These are phyloP conservation scores for Sugiyamaella boreocaroliniensis DNA, from an alignment of 805 yeast genomes.

Conservation along the genomic window DNA sequence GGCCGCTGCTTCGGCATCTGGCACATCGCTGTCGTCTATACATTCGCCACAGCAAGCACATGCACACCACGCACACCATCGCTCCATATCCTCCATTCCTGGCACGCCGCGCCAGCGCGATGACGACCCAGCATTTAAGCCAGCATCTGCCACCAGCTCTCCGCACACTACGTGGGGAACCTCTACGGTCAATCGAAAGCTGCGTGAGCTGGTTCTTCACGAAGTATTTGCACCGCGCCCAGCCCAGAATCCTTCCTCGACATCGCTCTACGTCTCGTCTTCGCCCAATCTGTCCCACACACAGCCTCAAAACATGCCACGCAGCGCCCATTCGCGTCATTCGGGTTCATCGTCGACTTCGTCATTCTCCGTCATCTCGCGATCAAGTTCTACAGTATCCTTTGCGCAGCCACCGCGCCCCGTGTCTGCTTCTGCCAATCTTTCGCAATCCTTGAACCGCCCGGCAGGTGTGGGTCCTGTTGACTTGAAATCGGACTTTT, in stretches of 20 bases:
- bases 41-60: neutral
- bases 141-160: constrained; percentile 22
- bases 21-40: neutral
- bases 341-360: neutral
- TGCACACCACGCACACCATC: neutral
- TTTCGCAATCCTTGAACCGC: neutral
- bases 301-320: neutral
- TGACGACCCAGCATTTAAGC: constrained; percentile 3
- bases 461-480: neutral
- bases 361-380: neutral
- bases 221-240: constrained; percentile 61
- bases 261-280: neutral
- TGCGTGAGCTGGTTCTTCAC: constrained; percentile 61
- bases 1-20: neutral
- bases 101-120: neutral
- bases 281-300: neutral
- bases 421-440: neutral
- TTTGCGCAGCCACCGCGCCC: neutral
- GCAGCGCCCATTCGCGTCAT: neutral
- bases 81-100: neutral
- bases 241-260: neutral
- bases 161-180: constrained; percentile 42
- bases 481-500: neutral
- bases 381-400: neutral
- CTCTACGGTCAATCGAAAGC: constrained; percentile 61